Conservation (phyloP, 257 asterid genomes). For the Solanum chiquidenum region DNA sequence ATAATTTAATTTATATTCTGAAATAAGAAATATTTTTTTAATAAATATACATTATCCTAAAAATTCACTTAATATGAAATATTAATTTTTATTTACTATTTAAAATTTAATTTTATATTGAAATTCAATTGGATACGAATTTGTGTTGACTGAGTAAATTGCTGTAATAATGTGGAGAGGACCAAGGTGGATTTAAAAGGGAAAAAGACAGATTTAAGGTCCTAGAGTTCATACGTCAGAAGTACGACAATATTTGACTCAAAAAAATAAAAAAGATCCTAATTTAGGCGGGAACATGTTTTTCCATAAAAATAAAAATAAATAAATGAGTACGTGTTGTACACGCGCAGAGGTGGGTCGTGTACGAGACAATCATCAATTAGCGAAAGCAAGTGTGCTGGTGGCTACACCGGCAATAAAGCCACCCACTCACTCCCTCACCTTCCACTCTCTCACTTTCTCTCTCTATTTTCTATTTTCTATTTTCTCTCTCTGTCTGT, state of each 20-base stretch:
- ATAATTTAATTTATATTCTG: too few relatives aligned
- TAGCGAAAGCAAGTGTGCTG: constrained; percentile 10
- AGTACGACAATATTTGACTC: not conserved
- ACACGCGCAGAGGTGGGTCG: constrained; percentile 12
- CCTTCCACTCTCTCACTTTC: not conserved
- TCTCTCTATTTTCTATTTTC: not conserved
- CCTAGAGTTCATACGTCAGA: not conserved
- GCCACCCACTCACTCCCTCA: not conserved
- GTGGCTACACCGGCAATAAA: constrained; percentile 28
- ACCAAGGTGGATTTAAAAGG: not conserved
- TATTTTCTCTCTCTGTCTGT: not conserved
- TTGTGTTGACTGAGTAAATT: too few relatives aligned
- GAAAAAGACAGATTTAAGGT: not conserved
- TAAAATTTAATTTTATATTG: too few relatives aligned
- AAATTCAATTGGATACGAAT: too few relatives aligned
- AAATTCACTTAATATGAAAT: too few relatives aligned
- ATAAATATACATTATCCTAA: too few relatives aligned
- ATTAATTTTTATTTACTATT: too few relatives aligned
- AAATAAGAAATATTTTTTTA: too few relatives aligned
- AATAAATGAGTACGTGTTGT: not conserved
- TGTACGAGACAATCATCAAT: constrained; percentile 3
- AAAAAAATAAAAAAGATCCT: not conserved
- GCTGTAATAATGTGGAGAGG: not conserved
- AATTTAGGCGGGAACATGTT: not conserved
- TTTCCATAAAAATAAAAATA: not conserved